A percentile compares a stretch with the other conserved stretches of the same genome.
These are phyloP conservation scores for Zygotorulaspora danielsina DNA, from an alignment of 805 yeast genomes.

Conservation along the genomic window DNA sequence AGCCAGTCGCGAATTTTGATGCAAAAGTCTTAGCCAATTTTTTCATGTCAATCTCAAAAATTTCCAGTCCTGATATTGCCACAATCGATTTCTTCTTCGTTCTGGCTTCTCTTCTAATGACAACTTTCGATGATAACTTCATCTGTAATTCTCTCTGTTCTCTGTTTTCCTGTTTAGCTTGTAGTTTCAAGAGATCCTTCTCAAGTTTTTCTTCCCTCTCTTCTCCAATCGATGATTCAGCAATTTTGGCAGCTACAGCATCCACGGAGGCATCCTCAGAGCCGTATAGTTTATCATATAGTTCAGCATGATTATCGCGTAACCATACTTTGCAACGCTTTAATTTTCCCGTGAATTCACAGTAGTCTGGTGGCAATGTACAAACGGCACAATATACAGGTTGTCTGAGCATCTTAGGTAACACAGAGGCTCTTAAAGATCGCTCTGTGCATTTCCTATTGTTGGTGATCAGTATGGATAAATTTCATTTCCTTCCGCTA, in stretches of 20 bases:
- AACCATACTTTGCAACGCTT: constrained; percentile 86
- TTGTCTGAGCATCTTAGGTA: constrained; percentile 31
- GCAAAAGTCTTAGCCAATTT: constrained; percentile 90
- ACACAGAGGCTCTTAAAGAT: too few relatives aligned
- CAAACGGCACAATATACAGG: constrained; percentile 75
- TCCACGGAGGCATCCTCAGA: constrained; percentile 47
- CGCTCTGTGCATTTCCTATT: too few relatives aligned
- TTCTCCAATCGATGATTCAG: constrained; percentile 55
- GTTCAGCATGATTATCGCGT: constrained; percentile 50
- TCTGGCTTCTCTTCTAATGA: constrained; percentile 82
- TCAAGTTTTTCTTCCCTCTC: constrained; percentile 82
- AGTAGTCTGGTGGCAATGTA: constrained; percentile 81
- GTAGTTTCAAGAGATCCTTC: constrained; percentile 77
- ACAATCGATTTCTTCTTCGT: constrained; percentile 84
- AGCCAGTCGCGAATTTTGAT: constrained; percentile 92
- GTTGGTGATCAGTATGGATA: too few relatives aligned
- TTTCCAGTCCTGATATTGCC: constrained; percentile 82
- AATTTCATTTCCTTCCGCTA: neutral
- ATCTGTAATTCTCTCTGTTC: constrained; percentile 79
- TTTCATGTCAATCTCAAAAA: constrained; percentile 83
- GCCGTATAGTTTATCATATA: constrained; percentile 55
- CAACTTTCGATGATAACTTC: constrained; percentile 73
- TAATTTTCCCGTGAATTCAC: constrained; percentile 83
- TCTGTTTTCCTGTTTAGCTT: constrained; percentile 78
- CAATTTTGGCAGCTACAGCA: constrained; percentile 35